Percentiles rank a stretch among this genome's conserved stretches.
phyloP scores from a whole-genome alignment of 2,329 filamentous ascomycete genomes.

The Calonectria fujianensis region DNA sequence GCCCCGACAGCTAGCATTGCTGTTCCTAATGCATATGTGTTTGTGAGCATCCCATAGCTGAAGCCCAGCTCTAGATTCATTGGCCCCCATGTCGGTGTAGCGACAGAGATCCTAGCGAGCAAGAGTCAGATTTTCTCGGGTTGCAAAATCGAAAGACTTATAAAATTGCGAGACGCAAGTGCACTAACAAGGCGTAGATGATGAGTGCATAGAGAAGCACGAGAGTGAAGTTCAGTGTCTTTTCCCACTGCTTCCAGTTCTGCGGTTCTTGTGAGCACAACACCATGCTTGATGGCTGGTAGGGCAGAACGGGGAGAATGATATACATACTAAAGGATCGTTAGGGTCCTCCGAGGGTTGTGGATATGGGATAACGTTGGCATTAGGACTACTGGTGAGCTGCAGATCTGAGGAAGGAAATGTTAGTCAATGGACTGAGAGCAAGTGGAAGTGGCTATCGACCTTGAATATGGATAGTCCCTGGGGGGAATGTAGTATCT shows the following conservation, averaged over 20 bases:
- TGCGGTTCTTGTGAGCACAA: background rate
- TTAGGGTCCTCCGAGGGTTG: conserved; percentile 12
- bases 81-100: conserved; percentile 2
- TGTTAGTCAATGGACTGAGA: background rate
- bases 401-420: background rate
- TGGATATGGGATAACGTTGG: background rate
- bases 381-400: background rate
- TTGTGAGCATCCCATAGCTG: conserved; percentile 2
- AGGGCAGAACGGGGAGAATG: background rate
- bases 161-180: background rate
- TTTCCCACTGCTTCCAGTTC: conserved; percentile 13
- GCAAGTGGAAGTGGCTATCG: too few relatives aligned
- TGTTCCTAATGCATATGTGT: background rate
- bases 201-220: conserved; percentile 7
- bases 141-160: background rate
- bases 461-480: too few relatives aligned
- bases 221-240: background rate
- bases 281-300: background rate
- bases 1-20: background rate
- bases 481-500: too few relatives aligned
- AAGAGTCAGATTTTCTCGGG: background rate
- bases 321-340: background rate
- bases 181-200: background rate
- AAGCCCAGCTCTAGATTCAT: conserved; percentile 2
- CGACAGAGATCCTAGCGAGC: background rate